Percentiles rank a stretch among this genome's conserved stretches.
phyloP scores from a whole-genome alignment of 208 protist genomes.

The Leishmania martiniquensis region DNA sequence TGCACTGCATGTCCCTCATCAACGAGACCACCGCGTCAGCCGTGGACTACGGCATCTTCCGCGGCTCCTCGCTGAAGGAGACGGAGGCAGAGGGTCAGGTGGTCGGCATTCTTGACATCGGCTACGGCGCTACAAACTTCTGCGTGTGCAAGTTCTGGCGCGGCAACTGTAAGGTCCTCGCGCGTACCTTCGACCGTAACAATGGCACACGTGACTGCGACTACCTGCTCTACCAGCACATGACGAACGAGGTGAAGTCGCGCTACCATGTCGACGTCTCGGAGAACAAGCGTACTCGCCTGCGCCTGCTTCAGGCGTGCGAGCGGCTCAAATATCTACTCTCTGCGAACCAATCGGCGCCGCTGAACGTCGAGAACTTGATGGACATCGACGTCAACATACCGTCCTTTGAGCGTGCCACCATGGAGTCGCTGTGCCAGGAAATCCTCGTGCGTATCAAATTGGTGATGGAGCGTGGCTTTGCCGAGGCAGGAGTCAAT shows the following conservation, averaged over 20 bases:
- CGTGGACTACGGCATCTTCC: slow-evolving; percentile 94
- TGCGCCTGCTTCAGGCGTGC: slow-evolving; percentile 85
- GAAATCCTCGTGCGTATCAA: slow-evolving; percentile 56
- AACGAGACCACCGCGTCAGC: slow-evolving; percentile 91
- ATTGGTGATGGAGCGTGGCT: slow-evolving; percentile 55
- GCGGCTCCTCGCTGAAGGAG: slow-evolving; percentile 75
- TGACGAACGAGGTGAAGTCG: slow-evolving; percentile 70
- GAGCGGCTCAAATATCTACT: slow-evolving; percentile 93
- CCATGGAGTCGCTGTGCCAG: slow-evolving; percentile 67
- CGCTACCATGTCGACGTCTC: slow-evolving; percentile 92
- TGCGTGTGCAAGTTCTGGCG: slow-evolving; percentile 84
- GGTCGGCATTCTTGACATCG: slow-evolving; percentile 90
- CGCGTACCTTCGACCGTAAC: slow-evolving; percentile 80
- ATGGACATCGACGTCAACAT: slow-evolving; percentile 94
- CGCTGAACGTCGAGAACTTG: slow-evolving; percentile 90
- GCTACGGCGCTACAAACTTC: slow-evolving; percentile 83
- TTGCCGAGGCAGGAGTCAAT: slow-evolving; percentile 52
- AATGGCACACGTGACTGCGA: slow-evolving; percentile 89
- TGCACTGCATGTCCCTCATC: slow-evolving; percentile 91
- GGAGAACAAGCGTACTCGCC: slow-evolving; percentile 75
- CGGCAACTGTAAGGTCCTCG: slow-evolving; percentile 79
- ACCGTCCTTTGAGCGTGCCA: slow-evolving; percentile 71
- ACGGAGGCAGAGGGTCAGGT: slow-evolving; percentile 80
- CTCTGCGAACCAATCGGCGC: slow-evolving; percentile 83
- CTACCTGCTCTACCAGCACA: slow-evolving; percentile 78